Percentiles rank a stretch among this genome's conserved stretches.
Evolutionary conservation across 2,329 filamentous ascomycete genomes (phyloP).

Genomic region (Epichloe festucae): DNA sequence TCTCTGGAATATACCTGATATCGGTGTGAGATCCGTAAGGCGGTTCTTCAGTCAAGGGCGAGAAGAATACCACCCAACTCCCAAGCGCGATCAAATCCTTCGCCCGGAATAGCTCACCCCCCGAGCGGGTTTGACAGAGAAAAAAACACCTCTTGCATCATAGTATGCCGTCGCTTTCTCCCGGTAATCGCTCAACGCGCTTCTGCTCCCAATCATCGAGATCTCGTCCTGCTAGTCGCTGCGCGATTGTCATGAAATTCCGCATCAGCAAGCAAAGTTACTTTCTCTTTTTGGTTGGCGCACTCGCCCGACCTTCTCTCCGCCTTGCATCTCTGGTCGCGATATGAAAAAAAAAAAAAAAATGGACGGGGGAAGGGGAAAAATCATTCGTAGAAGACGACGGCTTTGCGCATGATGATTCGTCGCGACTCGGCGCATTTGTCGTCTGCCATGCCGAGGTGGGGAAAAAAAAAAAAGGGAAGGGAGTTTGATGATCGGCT

Average conservation of each 20-base stretch:
- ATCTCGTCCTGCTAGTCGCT: constrained; percentile 58
- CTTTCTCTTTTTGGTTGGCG: background rate
- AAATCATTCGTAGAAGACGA: background rate
- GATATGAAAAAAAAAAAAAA: too few relatives aligned
- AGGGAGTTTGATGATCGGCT: too few relatives aligned
- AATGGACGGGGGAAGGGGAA: background rate
- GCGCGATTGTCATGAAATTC: background rate
- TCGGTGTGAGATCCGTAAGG: background rate
- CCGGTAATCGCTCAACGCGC: constrained; percentile 75
- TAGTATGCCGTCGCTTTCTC: constrained; percentile 77
- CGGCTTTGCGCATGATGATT: background rate
- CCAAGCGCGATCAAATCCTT: background rate
- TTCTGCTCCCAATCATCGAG: constrained; percentile 96
- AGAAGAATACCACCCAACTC: background rate
- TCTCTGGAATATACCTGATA: background rate
- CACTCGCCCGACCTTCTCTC: background rate
- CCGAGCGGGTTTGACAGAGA: background rate
- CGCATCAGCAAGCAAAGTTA: background rate
- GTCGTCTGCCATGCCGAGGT: background rate
- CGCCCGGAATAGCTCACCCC: background rate
- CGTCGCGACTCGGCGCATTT: background rate
- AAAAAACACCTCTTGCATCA: constrained; percentile 15
- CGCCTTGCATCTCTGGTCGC: background rate
- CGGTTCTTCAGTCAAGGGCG: background rate
- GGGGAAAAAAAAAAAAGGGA: background rate